Evolutionary conservation across 169 alveolate genomes (phyloP).

Genomic region (Plasmodium vivax): DNA sequence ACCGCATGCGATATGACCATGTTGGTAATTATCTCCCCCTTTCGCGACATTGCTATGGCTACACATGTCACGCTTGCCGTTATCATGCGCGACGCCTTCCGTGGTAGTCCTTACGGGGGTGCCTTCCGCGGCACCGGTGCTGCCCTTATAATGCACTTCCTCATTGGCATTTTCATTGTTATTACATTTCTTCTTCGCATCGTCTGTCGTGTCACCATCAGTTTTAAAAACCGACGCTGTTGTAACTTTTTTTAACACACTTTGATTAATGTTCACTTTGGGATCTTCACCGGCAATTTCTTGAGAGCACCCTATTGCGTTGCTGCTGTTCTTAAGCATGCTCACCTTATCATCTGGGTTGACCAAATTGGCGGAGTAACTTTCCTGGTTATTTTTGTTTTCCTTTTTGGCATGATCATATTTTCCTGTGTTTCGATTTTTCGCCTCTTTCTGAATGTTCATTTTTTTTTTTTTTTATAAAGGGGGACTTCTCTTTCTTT

Average conservation of each 20-base stretch:
- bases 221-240: not conserved
- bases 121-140: not conserved
- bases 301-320: not conserved
- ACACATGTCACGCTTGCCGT: not conserved
- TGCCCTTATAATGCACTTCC: not conserved
- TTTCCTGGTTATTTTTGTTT: not conserved
- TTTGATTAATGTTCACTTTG: not conserved
- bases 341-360: slow-evolving; percentile 5
- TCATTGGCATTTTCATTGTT: not conserved
- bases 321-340: not conserved
- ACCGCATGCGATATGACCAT: not conserved
- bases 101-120: not conserved
- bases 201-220: not conserved
- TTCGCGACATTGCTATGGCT: not conserved
- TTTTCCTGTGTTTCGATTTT: slow-evolving; percentile 4
- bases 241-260: slow-evolving; percentile 16
- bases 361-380: not conserved
- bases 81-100: not conserved
- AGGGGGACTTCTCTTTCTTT: not conserved
- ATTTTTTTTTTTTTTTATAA: slow-evolving; percentile 13
- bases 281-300: not conserved
- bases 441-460: slow-evolving; percentile 6
- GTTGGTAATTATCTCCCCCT: not conserved
- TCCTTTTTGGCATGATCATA: slow-evolving; percentile 5
- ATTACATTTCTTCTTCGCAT: not conserved